Conservation (phyloP, 1,284 basidiomycete genomes). For the Phaffia rhodozyma region DNA sequence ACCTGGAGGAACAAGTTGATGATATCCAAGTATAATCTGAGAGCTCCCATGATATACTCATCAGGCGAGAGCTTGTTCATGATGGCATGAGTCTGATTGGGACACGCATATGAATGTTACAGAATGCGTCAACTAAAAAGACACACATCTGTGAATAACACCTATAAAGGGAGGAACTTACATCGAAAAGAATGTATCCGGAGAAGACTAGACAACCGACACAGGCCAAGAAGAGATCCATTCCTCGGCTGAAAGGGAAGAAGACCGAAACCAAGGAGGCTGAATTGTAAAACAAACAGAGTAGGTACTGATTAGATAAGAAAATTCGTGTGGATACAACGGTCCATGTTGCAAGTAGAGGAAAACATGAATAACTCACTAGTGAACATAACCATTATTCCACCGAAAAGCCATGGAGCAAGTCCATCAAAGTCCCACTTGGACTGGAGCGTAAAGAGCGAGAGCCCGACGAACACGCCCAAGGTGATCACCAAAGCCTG, state of each 20-base stretch:
- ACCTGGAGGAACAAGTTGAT: constrained; percentile 34
- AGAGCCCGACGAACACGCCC: constrained; percentile 43
- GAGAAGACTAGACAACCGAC: constrained; percentile 34
- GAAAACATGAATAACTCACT: not conserved
- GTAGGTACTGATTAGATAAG: not conserved
- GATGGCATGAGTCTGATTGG: constrained; percentile 31
- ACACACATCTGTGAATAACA: too few species aligned
- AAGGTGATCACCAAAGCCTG: constrained; percentile 41
- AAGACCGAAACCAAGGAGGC: constrained; percentile 33
- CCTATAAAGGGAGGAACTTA: too few species aligned
- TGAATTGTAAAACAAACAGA: constrained; percentile 24
- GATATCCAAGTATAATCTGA: constrained; percentile 31
- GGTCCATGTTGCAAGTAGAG: too few species aligned
- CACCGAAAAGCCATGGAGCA: constrained; percentile 31
- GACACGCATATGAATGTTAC: not conserved
- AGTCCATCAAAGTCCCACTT: constrained; percentile 35
- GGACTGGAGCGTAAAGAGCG: constrained; percentile 40
- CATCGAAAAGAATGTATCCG: constrained; percentile 33
- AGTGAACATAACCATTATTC: constrained; percentile 20
- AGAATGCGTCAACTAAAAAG: too few species aligned
- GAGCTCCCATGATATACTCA: constrained; percentile 22
- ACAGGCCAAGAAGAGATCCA: constrained; percentile 33
- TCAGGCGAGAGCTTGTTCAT: constrained; percentile 36
- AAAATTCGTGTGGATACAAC: not conserved
- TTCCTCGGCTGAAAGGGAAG: constrained; percentile 34